A percentile compares a stretch with the other conserved stretches of the same genome.
Evolutionary conservation across 176 grass and related monocot genomes (phyloP).

Genomic region (Oryza longistaminata): DNA sequence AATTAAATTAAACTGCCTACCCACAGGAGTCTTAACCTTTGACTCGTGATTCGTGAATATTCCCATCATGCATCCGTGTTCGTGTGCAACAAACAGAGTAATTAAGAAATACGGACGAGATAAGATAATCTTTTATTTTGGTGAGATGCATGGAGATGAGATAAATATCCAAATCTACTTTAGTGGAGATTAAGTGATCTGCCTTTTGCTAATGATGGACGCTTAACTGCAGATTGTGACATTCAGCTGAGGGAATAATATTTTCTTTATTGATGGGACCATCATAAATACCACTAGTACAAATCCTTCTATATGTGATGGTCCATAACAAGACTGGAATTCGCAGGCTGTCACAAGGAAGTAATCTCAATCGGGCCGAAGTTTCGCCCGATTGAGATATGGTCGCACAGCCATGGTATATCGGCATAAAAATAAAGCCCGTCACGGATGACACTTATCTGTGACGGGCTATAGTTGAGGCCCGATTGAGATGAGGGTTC

Average conservation of each 20-base stretch:
- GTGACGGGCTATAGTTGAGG: no score
- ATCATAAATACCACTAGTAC: no score
- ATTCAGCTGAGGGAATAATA: background rate
- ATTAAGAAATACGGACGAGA: background rate
- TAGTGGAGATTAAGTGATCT: background rate
- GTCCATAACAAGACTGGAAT: no score
- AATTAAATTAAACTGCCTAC: background rate
- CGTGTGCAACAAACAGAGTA: background rate
- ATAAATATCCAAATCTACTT: background rate
- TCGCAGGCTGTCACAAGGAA: no score
- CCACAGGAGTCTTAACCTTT: background rate
- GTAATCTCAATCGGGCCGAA: no score
- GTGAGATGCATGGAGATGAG: background rate
- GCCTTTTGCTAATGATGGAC: background rate
- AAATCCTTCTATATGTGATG: no score
- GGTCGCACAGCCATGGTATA: no score
- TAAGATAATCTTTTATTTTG: background rate
- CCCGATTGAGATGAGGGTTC: no score
- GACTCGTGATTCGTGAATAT: background rate
- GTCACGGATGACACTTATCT: no score
- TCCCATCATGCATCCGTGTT: background rate
- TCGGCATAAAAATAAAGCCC: no score
- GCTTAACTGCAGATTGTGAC: background rate
- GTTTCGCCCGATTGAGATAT: no score
- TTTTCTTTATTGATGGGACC: no score